Base-by-base conservation (phyloP, 345 rosid genomes). In the Garcia nutans region DNA sequence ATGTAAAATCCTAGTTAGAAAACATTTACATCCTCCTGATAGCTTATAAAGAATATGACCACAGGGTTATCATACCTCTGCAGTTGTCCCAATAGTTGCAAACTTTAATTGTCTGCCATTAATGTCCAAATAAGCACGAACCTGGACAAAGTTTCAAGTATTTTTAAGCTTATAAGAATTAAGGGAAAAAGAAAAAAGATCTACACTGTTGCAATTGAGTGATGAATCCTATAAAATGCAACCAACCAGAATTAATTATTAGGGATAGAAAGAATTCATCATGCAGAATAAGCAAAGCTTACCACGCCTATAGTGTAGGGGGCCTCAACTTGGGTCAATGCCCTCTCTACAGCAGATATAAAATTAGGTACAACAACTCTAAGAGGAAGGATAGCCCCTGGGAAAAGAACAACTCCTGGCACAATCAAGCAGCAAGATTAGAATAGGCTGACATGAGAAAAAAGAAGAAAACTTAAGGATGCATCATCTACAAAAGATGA, bases 351-450 rank as follows among this genome's bases (percentile, higher is more conserved):
- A 76, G 94, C 92, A 86, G 91, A 91, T 79, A 90, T 68, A 65
- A 93, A 86, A 81, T 85, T 90, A 60, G 91, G 81, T 77, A 89
- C 90, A 80, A 89, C 64, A 77, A 96, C 91, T 76, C 97, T 88
- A 42, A 96, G 88, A n/a, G 99, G 99, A 65, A 96, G 97, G 49
- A 89, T 90, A 16, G 99, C 92, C 85, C 88, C 99, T 2, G 98
- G 99, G 85, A 93, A 96, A 67, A 96, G 89, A 79, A 96, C 99
- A 52, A 90, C 97, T 79, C 99, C 98, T 96, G 82, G 50, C 69
- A 78, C 65, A 80, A 79, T 63, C 62, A 72, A 83, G 80, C 63
- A 71, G 47, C 63, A 65, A 64, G 31, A 52, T 1, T 50, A 45
- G 68, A 24, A 45, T 59, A 44, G 37, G 10, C 49, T 23, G 15